These are phyloP conservation scores for Poa annua DNA, from an alignment of 176 grass and related monocot genomes.

Conservation along the genomic window DNA sequence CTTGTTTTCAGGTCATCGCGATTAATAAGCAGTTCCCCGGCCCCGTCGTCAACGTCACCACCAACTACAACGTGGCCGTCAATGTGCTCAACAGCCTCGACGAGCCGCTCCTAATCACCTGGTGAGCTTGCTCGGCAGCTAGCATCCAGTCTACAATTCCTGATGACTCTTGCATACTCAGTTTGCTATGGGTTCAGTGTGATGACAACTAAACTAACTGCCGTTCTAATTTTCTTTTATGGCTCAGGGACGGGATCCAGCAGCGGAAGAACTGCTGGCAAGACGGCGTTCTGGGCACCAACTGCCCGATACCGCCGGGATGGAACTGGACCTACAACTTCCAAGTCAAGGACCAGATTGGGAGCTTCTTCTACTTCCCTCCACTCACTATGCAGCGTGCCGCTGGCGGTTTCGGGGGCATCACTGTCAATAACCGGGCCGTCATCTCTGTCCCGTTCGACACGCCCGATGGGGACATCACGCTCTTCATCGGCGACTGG, in stretches of 20 bases:
- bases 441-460: constrained; percentile 82
- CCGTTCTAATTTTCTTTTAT: not conserved
- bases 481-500: constrained; percentile 88
- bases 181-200: not conserved
- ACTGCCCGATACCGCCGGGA: constrained; percentile 81
- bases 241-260: constrained; percentile 79
- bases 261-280: constrained; percentile 83
- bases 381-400: constrained; percentile 81
- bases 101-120: constrained; percentile 82
- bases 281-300: constrained; percentile 88
- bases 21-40: constrained; percentile 27
- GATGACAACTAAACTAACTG: not conserved
- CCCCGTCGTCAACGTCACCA: constrained; percentile 26
- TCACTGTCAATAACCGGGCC: constrained; percentile 75
- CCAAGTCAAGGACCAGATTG: constrained; percentile 98
- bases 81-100: constrained; percentile 67
- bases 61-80: constrained; percentile 15
- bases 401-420: constrained; percentile 74
- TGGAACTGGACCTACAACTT: constrained; percentile 98
- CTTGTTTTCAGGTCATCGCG: not conserved
- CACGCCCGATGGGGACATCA: constrained; percentile 72
- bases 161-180: too few relatives aligned
- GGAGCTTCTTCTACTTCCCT: constrained; percentile 99
- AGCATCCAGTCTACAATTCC: not conserved
- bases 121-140: constrained; percentile 37